Evolutionary conservation across 2,329 filamentous ascomycete genomes (phyloP).

Genomic region (Hawksworthiomyces lignivorus): DNA sequence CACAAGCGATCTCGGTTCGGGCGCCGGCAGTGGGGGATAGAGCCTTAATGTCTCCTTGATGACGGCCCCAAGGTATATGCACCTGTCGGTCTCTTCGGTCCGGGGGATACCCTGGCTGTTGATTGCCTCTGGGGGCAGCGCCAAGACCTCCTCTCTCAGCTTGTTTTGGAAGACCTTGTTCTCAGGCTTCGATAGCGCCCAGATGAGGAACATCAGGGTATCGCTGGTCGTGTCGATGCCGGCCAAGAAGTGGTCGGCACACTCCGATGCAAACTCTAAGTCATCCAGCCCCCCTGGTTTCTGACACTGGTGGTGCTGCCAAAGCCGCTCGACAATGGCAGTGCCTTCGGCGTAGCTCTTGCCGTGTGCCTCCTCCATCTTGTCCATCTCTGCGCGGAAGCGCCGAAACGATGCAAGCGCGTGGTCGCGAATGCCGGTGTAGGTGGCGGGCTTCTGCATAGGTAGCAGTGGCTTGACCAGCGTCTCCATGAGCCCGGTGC

Average conservation of each 20-base stretch:
- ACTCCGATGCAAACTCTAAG: constrained; percentile 43
- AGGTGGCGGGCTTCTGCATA: constrained; percentile 41
- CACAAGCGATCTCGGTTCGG: constrained; percentile 36
- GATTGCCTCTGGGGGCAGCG: constrained; percentile 16
- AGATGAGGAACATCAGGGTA: constrained; percentile 42
- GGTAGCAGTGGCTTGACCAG: constrained; percentile 31
- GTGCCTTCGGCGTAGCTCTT: constrained; percentile 12
- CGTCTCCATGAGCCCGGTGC: constrained; percentile 28
- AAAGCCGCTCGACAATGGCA: constrained; percentile 32
- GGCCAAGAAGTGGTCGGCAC: constrained; percentile 44
- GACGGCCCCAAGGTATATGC: constrained; percentile 38
- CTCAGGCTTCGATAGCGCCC: constrained; percentile 37
- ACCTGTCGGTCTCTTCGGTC: constrained; percentile 28
- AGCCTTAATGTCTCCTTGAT: constrained; percentile 43
- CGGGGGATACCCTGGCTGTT: constrained; percentile 24
- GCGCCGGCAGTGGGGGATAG: constrained; percentile 43
- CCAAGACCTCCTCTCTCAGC: constrained; percentile 36
- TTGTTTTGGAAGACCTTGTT: constrained; percentile 35
- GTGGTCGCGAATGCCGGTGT: constrained; percentile 38
- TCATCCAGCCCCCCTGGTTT: constrained; percentile 26
- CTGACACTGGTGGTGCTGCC: constrained; percentile 15
- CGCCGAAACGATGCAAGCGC: constrained; percentile 18
- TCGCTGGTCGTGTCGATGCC: constrained; percentile 43
- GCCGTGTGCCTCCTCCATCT: too few relatives aligned
- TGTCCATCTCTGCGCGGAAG: too few relatives aligned